A percentile compares a stretch with the other conserved stretches of the same genome.
Conservation (phyloP, 768 basidiomycete species). For the Paxillus ammoniavirescens region DNA sequence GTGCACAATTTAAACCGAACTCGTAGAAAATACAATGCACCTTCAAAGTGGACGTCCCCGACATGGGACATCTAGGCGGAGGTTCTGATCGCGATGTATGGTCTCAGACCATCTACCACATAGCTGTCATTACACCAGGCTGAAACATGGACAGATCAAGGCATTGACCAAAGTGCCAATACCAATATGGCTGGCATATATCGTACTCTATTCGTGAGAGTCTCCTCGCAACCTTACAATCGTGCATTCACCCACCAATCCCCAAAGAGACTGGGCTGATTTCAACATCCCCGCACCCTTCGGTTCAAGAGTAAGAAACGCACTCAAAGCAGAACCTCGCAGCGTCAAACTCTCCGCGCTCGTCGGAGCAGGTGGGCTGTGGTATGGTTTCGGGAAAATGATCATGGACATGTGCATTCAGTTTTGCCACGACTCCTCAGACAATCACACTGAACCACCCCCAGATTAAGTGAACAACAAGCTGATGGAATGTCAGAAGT, state of each 20-base stretch:
- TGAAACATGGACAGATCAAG: constrained; percentile 56
- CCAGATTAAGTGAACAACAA: constrained; percentile 74
- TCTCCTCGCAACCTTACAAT: background rate
- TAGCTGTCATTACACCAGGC: background rate
- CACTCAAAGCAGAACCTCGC: constrained; percentile 83
- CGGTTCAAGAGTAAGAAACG: constrained; percentile 73
- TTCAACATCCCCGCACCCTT: constrained; percentile 83
- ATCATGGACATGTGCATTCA: constrained; percentile 74
- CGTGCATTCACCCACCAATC: constrained; percentile 1
- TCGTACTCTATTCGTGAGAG: constrained; percentile 73
- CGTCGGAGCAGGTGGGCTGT: constrained; percentile 83
- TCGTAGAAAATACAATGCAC: constrained; percentile 88
- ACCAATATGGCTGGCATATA: constrained; percentile 90
- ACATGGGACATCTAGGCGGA: constrained; percentile 88
- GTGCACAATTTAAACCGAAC: background rate
- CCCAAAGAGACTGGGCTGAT: constrained; percentile 79
- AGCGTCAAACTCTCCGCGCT: constrained; percentile 81
- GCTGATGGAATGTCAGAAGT: constrained; percentile 69
- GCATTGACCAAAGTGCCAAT: constrained; percentile 74
- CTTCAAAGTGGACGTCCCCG: constrained; percentile 81
- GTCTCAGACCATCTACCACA: constrained; percentile 4
- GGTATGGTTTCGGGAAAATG: constrained; percentile 91
- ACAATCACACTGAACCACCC: constrained; percentile 1
- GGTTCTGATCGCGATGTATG: constrained; percentile 81
- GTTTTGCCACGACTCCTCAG: background rate